Evolutionary conservation across 768 basidiomycete species (phyloP).

Genomic region (Rhodotorula paludigena): DNA sequence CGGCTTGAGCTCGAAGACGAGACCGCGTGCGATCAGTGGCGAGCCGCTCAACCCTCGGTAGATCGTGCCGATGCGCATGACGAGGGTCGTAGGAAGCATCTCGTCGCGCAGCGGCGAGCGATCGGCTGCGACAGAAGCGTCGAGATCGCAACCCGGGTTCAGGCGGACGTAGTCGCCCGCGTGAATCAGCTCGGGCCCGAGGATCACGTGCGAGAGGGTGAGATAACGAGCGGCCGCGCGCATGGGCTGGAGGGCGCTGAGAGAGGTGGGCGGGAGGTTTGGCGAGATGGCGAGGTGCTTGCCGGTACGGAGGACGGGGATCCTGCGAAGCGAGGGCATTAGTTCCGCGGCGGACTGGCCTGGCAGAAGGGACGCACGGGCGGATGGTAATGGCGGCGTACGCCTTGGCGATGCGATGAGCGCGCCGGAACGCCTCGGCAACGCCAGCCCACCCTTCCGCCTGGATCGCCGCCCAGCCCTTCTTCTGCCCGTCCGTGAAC

Average conservation of each 20-base stretch:
- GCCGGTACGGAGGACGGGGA: slow-evolving; percentile 16
- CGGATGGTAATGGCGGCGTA: slow-evolving; percentile 22
- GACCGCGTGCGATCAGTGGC: slow-evolving; percentile 23
- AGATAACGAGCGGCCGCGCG: slow-evolving; percentile 17
- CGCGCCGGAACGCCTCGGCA: slow-evolving; percentile 13
- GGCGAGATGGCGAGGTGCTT: slow-evolving; percentile 15
- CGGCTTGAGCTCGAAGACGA: slow-evolving; percentile 26
- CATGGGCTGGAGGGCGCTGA: neutral
- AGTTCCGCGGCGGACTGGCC: neutral
- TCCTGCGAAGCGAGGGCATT: neutral
- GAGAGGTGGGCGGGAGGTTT: neutral
- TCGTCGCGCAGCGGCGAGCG: neutral
- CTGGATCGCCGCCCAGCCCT: slow-evolving; percentile 17
- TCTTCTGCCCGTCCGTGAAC: neutral
- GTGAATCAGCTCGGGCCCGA: slow-evolving; percentile 30
- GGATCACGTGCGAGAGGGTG: slow-evolving; percentile 12
- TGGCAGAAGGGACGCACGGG: slow-evolving; percentile 7
- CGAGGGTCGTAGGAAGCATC: slow-evolving; percentile 12
- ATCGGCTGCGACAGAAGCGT: neutral
- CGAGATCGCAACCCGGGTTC: neutral
- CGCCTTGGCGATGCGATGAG: slow-evolving; percentile 21
- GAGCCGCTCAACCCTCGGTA: slow-evolving; percentile 15
- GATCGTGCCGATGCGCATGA: slow-evolving; percentile 14
- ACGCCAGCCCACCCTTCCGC: slow-evolving; percentile 18
- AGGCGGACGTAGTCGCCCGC: slow-evolving; percentile 30